Percentiles rank a stretch among this genome's conserved stretches.
phyloP scores from a whole-genome alignment of 2,329 filamentous ascomycete species.

The Mycocentrospora acerina region DNA sequence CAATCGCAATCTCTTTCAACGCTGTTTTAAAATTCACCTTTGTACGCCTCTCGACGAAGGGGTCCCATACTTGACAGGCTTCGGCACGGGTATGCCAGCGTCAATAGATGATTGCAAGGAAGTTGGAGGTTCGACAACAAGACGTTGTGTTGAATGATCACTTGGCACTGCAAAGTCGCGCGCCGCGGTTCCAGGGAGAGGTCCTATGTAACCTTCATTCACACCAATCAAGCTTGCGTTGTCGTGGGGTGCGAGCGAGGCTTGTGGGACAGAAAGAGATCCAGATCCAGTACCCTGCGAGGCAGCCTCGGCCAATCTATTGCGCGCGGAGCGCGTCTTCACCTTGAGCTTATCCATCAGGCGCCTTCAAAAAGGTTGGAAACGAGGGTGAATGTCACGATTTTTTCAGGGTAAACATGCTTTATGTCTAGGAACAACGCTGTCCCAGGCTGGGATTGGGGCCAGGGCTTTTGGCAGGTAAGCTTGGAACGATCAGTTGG shows the following conservation, averaged over 20 bases:
- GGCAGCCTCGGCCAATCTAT: conserved; percentile 29
- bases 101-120: conserved; percentile 40
- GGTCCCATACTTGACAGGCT: conserved; percentile 22
- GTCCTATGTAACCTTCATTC: conserved; percentile 34
- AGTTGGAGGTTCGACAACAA: conserved; percentile 33
- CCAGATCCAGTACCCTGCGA: conserved; percentile 29
- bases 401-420: conserved; percentile 20
- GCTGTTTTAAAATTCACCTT: conserved; percentile 16
- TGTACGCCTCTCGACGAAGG: conserved; percentile 18
- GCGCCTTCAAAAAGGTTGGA: conserved; percentile 5
- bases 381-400: conserved; percentile 8
- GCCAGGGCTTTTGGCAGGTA: too few relatives aligned
- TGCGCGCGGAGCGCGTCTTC: conserved; percentile 38
- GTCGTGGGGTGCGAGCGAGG: conserved; percentile 31
- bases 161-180: conserved; percentile 34
- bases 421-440: conserved; percentile 15
- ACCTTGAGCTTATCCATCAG: conserved; percentile 40
- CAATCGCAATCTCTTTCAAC: conserved; percentile 6
- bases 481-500: too few relatives aligned
- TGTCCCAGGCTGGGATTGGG: too few relatives aligned
- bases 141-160: conserved; percentile 20
- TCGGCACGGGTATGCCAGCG: conserved; percentile 33
- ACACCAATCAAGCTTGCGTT: conserved; percentile 34
- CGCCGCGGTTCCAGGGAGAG: conserved; percentile 31
- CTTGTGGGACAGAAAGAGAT: conserved; percentile 32